Evolutionary conservation across 75 land plant genomes (phyloP).

Genomic region (Selaginella tamariscina): DNA sequence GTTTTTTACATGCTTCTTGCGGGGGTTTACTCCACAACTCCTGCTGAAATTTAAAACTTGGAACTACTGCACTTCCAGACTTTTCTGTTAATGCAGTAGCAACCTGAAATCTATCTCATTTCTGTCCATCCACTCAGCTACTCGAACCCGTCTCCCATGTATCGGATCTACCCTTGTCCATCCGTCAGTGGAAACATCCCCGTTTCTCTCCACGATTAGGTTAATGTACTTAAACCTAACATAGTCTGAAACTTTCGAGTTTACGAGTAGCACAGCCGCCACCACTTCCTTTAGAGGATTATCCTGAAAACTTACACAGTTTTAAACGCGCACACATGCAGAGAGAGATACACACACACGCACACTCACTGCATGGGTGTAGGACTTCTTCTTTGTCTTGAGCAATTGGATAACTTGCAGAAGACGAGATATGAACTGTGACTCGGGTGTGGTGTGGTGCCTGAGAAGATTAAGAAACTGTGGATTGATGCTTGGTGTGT

Average conservation of each 20-base stretch:
- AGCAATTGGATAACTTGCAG: slow-evolving; percentile 31
- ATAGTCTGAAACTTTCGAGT: slow-evolving; percentile 15
- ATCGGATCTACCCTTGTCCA: slow-evolving; percentile 26
- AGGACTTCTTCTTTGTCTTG: slow-evolving; percentile 19
- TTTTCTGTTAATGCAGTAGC: slow-evolving; percentile 15
- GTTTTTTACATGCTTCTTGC: too few species aligned
- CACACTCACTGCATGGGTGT: slow-evolving; percentile 5
- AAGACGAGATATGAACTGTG: slow-evolving; percentile 29
- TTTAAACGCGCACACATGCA: neutral
- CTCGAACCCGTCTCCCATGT: slow-evolving; percentile 32
- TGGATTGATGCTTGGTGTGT: slow-evolving; percentile 30
- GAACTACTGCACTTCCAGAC: too few species aligned
- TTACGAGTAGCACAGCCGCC: slow-evolving; percentile 40
- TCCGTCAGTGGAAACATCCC: slow-evolving; percentile 35
- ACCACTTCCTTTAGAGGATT: slow-evolving; percentile 55
- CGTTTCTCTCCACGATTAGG: slow-evolving; percentile 28
- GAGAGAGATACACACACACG: neutral
- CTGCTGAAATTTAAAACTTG: too few species aligned
- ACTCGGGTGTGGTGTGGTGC: slow-evolving; percentile 40
- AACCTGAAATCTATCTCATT: slow-evolving; percentile 27
- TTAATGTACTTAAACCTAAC: slow-evolving; percentile 9
- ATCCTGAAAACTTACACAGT: too few species aligned
- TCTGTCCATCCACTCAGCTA: slow-evolving; percentile 24
- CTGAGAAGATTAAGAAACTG: slow-evolving; percentile 24
- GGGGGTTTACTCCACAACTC: too few species aligned